phyloP scores from a whole-genome alignment of 2,329 filamentous ascomycete genomes.

The Akanthomyces muscarius region DNA sequence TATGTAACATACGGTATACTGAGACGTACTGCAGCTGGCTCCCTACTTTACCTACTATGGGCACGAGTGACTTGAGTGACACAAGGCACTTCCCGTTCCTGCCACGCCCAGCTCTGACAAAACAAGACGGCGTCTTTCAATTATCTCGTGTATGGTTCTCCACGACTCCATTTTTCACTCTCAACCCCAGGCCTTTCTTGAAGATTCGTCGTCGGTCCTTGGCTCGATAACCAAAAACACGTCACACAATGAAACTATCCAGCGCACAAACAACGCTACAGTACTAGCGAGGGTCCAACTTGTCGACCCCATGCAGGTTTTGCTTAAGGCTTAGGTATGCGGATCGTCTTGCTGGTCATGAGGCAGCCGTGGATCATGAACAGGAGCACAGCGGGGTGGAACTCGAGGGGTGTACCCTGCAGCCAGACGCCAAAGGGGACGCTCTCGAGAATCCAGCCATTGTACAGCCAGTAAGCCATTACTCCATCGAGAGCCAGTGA shows the following conservation, averaged over 20 bases:
- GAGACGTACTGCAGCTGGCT: background rate
- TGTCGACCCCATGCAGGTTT: background rate
- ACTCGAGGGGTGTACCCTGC: slow-evolving; percentile 65
- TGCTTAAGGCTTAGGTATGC: slow-evolving; percentile 81
- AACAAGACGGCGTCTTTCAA: background rate
- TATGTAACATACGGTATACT: background rate
- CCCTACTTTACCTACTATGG: too few relatives aligned
- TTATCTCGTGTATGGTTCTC: background rate
- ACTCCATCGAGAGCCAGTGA: slow-evolving; percentile 73
- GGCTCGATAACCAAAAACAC: slow-evolving; percentile 1
- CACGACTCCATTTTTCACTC: background rate
- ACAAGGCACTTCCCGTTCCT: background rate
- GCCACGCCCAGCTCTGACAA: background rate
- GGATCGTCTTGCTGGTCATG: slow-evolving; percentile 93
- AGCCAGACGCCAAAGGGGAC: slow-evolving; percentile 73
- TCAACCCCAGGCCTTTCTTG: background rate
- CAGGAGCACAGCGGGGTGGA: slow-evolving; percentile 76
- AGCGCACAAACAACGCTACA: background rate
- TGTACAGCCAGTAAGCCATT: slow-evolving; percentile 85
- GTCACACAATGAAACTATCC: background rate
- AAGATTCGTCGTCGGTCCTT: background rate
- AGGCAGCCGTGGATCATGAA: slow-evolving; percentile 87
- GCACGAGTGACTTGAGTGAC: background rate
- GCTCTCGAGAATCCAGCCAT: slow-evolving; percentile 73
- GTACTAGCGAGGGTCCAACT: background rate